Conservation (phyloP, 106 monocot species). For the Agapanthus africanus region DNA sequence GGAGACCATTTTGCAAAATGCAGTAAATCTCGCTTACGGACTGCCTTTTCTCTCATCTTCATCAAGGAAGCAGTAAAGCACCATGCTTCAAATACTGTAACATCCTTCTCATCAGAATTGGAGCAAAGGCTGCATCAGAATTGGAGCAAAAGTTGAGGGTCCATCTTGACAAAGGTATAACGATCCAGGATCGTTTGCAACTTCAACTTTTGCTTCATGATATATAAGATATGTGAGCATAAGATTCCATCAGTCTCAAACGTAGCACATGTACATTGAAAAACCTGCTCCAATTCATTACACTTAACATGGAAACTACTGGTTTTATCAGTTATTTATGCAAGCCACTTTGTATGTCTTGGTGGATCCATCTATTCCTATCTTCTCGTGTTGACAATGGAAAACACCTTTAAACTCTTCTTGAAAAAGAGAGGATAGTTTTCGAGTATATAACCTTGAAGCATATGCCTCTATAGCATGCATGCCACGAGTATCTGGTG, state of each 20-base stretch:
- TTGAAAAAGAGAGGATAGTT: neutral
- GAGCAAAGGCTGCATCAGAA: no score
- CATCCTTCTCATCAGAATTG: no score
- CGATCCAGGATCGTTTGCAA: neutral
- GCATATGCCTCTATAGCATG: neutral
- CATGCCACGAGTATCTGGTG: neutral
- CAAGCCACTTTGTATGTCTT: neutral
- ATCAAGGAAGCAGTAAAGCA: no score
- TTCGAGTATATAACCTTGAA: neutral
- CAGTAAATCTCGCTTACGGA: no score
- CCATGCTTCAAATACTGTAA: no score
- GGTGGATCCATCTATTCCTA: neutral
- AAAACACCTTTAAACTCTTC: neutral
- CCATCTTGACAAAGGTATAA: slow-evolving; percentile 1
- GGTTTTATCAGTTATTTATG: neutral
- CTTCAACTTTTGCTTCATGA: neutral
- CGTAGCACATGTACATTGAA: neutral
- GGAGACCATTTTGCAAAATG: no score
- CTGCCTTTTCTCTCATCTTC: no score
- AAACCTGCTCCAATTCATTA: neutral
- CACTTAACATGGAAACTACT: neutral
- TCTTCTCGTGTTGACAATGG: neutral
- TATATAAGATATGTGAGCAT: neutral
- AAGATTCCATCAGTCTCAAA: neutral
- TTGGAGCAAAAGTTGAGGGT: no score